Evolutionary conservation across 2,329 filamentous ascomycete genomes (phyloP), one percentile per base, ranked within the genome.

Genomic region (Sclerotinia nivalis): DNA sequence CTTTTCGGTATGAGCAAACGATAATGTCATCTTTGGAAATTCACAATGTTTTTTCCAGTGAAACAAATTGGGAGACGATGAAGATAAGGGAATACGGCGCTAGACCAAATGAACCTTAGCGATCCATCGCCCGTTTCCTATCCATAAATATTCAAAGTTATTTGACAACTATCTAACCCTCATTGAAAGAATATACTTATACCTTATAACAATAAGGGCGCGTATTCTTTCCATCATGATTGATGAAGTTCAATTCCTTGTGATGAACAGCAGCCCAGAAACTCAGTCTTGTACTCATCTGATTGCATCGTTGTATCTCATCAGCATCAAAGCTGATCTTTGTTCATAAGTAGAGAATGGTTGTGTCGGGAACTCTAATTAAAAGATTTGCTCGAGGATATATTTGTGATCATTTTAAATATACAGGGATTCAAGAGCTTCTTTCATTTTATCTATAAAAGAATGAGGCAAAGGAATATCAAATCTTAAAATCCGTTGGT

Each of bases 91-190:
- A n/a, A 37, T n/a, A 40, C 5, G 15, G 34, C 34, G 31, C 55
- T 58, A 58, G 34, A 13, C 55, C 55, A 34, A 58, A 58, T 40
- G 34, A 58, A 58, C 31, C 55, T 58, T 58, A n/a, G 55, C n/a
- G 34, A 22, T 12, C 2, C 15, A 25, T 58, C 31, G n/a, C 22
- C 22, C 13, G 55, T 25, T 58, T 58, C 8, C 54, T n/a, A 22
- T 12, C 12, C 18, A 56, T 22, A 18, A 55, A 6, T 13, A 31
- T 20, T 31, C 28, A 22, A 34, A 20, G 22, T 31, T 22, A 12
- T 20, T 22, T 34, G 25, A 55, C 4, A 34, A 9, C 54, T 40
- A 22, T 20, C 28, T 22, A 56, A 10, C 28, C 28, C 54, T 56
- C 18, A 22, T 3, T 13, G 8, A 34, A 5, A 56, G 18, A 40